Evolutionary conservation across 75 land plant genomes (phyloP).

Genomic region (Adiantum capillusveneris): DNA sequence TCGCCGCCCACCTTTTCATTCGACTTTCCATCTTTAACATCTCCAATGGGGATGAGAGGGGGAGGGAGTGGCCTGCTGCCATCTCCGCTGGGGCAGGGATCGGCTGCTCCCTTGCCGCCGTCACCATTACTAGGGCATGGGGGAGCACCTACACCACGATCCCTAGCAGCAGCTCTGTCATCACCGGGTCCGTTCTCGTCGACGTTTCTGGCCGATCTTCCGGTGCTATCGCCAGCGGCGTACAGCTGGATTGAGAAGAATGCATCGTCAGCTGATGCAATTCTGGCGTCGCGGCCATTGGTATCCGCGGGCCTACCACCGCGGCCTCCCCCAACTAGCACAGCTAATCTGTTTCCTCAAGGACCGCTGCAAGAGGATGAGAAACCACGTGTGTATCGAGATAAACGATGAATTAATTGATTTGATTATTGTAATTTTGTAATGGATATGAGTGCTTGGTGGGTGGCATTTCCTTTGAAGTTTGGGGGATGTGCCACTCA

Average conservation of each 20-base stretch:
- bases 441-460: no score
- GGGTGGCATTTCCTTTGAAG: no score
- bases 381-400: no score
- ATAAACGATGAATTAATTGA: no score
- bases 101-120: not conserved
- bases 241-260: conserved; percentile 3
- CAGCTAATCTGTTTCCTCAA: not conserved
- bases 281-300: not conserved
- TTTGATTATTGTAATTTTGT: no score
- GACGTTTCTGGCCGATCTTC: not conserved
- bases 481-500: no score
- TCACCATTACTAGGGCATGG: not conserved
- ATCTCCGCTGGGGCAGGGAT: not conserved
- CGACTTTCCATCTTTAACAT: not conserved
- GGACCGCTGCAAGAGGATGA: no score
- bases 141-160: not conserved
- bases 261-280: not conserved
- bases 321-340: not conserved
- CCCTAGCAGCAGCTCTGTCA: not conserved
- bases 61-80: not conserved
- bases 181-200: not conserved
- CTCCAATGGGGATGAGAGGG: not conserved
- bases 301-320: not conserved
- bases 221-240: not conserved
- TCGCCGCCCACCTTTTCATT: not conserved